A percentile compares a stretch with the other conserved stretches of the same genome.
These are phyloP conservation scores for Brassica incana DNA, from an alignment of 345 rosid species.

Conservation along the genomic window DNA sequence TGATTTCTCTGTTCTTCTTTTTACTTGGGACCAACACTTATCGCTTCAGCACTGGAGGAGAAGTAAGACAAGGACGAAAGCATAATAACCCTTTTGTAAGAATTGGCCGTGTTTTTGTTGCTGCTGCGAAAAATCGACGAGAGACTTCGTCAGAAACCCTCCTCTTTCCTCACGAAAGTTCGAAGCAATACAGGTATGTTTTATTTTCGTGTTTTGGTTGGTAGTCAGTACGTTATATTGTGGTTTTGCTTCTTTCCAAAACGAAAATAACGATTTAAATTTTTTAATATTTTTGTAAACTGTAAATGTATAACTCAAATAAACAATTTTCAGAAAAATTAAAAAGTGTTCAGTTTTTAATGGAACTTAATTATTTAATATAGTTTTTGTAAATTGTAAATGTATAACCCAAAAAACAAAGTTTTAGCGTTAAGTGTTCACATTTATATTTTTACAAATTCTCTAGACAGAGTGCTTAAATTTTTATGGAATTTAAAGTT, in stretches of 20 bases:
- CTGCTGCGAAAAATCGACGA: constrained; percentile 31
- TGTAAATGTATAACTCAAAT: neutral
- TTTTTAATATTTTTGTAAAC: neutral
- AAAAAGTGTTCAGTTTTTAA: too few relatives aligned
- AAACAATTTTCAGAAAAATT: too few relatives aligned
- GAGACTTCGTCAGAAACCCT: constrained; percentile 7
- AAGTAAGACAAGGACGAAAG: constrained; percentile 12
- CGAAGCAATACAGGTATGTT: constrained; percentile 46
- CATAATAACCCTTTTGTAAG: constrained; percentile 30
- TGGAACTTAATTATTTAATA: neutral
- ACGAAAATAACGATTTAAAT: neutral
- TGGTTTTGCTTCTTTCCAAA: neutral
- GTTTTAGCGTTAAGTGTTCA: neutral
- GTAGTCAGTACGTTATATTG: neutral
- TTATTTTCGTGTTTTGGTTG: neutral
- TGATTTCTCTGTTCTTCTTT: constrained; percentile 21
- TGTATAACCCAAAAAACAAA: neutral
- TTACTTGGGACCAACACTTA: constrained; percentile 35
- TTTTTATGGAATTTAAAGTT: neutral
- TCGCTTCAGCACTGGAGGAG: constrained; percentile 21
- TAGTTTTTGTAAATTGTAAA: neutral
- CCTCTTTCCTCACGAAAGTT: constrained; percentile 31
- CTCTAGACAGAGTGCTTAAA: neutral
- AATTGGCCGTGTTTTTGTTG: constrained; percentile 37
- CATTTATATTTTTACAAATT: neutral